Evolutionary conservation across 495 filamentous ascomycete genomes (phyloP).

Genomic region (Aspergillus heteromorphus): DNA sequence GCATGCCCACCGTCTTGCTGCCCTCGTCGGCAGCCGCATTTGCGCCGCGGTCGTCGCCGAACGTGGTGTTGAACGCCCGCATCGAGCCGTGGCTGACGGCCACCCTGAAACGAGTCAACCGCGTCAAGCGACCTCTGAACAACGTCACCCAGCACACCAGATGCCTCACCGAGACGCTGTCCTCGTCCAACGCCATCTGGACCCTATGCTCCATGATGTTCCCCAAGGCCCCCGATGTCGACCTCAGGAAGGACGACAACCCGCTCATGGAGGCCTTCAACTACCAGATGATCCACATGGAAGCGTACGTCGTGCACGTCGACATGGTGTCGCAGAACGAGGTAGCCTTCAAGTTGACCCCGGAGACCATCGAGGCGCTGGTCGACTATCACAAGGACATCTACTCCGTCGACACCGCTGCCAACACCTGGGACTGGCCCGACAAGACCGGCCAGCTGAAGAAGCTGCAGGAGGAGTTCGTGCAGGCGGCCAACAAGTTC

Average conservation of each 20-base stretch:
- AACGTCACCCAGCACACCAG: conserved; percentile 93
- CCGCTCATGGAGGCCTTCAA: conserved; percentile 90
- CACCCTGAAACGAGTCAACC: conserved; percentile 94
- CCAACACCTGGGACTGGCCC: conserved; percentile 89
- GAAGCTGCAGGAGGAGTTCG: conserved; percentile 96
- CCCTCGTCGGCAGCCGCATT: conserved; percentile 96
- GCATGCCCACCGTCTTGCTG: conserved; percentile 87
- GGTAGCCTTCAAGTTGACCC: conserved; percentile 97
- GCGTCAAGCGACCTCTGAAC: conserved; percentile 95
- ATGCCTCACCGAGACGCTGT: conserved; percentile 95
- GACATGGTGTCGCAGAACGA: conserved; percentile 98
- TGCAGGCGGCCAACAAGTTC: conserved; percentile 96
- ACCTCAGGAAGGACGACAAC: conserved; percentile 79
- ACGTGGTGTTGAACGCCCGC: conserved; percentile 87
- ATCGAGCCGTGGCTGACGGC: conserved; percentile 97
- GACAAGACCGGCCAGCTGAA: conserved; percentile 95
- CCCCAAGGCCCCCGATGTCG: conserved; percentile 81
- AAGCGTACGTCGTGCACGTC: conserved; percentile 98
- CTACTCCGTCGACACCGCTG: conserved; percentile 84
- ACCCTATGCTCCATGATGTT: conserved; percentile 91
- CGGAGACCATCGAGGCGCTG: conserved; percentile 89
- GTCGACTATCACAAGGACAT: conserved; percentile 97
- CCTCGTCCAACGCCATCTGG: conserved; percentile 90
- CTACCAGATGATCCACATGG: conserved; percentile 89
- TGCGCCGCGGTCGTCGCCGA: conserved; percentile 90